phyloP scores from a whole-genome alignment of 768 basidiomycete genomes.

The Lactifluus rugatus region DNA sequence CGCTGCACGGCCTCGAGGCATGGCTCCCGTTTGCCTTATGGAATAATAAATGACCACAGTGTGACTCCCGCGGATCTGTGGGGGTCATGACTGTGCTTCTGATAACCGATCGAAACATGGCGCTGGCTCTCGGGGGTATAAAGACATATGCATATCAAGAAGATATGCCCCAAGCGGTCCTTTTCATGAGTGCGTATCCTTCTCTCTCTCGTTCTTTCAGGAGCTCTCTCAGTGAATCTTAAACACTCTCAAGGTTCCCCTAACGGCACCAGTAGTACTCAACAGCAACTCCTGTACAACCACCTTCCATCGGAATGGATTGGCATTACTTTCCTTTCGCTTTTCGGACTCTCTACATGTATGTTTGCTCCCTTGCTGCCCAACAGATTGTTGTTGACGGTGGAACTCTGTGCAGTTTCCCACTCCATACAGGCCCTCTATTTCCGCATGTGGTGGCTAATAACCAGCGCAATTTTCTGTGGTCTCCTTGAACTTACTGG shows the following conservation, averaged over 20 bases:
- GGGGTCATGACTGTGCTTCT: no score
- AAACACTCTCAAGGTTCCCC: not conserved
- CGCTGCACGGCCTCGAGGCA: no score
- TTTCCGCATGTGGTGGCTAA: slow-evolving; percentile 25
- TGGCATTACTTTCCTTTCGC: slow-evolving; percentile 26
- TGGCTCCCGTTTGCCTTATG: no score
- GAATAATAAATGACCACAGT: no score
- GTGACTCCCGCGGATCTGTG: no score
- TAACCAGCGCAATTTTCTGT: slow-evolving; percentile 13
- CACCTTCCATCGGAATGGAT: slow-evolving; percentile 32
- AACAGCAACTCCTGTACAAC: slow-evolving; percentile 20
- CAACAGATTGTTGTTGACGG: not conserved
- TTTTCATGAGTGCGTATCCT: slow-evolving; percentile 6
- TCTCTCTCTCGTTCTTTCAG: not conserved
- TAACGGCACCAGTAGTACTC: not conserved
- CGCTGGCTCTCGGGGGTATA: no score
- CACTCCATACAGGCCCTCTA: slow-evolving; percentile 19
- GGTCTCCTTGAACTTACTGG: slow-evolving; percentile 6
- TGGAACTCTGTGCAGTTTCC: not conserved
- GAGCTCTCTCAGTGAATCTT: not conserved
- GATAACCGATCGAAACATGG: no score
- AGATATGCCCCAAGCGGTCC: not conserved
- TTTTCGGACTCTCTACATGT: slow-evolving; percentile 27
- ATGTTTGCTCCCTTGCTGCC: slow-evolving; percentile 12
- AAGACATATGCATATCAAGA: not conserved